Evolutionary conservation across 1,284 basidiomycete genomes (phyloP), one percentile per base, ranked within the genome.

Genomic region (Apiotrichum sp.): DNA sequence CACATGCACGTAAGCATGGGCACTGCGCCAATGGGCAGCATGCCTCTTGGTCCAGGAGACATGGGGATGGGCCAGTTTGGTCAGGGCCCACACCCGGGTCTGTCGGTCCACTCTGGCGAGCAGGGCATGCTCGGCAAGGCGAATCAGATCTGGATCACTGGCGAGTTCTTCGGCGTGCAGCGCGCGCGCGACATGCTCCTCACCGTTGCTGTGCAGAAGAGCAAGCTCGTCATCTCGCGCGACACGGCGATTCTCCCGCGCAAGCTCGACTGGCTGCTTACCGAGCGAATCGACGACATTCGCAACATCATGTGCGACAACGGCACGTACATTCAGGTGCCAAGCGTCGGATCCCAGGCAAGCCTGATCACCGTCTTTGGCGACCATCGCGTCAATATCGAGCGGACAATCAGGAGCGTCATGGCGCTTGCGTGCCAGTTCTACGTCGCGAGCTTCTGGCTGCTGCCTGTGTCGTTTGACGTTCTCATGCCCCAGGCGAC

Each of bases 191-290:
- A 98, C 71, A 97, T 97, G 92, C 79, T 98, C 8, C 86, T 86
- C 72, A 88, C 93, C 72, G 81, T 93, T 33, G 88, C 91, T 13
- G 77, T 86, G 59, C 86, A 83, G 73, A 97, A 96, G 93, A 87
- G 86, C 73, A 95, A 96, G 73, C 83, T 84, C 50, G 84, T 96
- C 62, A 87, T 97, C 58, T 93, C 93, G 16, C 82, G 93, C 61
- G 93, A 98, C 71, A 92, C 91, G 3, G 89, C 91, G 10, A 88
- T 98, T 59, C 81, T 97, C 34, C 95, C 96, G 40, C 87, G 95
- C 62, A 98, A 98, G 76, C 81, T 98, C 63, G 95, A 98, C 71
- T 98, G 95, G 93, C 88, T 98, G 83, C 85, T 98, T 55, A 88
- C 87, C 16, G 92, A 98, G 75, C 86, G 88, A 43, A 81, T 89